phyloP scores from a whole-genome alignment of 129 eudicot species.

The Lactuca saligna region DNA sequence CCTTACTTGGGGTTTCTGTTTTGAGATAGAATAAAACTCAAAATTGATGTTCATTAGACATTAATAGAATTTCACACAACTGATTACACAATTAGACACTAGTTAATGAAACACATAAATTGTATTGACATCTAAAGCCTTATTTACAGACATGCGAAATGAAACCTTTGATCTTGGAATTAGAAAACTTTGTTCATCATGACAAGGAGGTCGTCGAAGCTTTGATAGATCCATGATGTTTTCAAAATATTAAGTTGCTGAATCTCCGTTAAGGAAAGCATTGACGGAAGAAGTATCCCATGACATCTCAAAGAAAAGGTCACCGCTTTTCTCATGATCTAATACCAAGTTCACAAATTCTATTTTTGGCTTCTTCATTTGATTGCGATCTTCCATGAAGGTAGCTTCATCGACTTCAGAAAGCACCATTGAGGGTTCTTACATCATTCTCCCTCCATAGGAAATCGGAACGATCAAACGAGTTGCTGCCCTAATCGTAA shows the following conservation, averaged over 20 bases:
- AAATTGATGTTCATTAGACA: conserved; percentile 13
- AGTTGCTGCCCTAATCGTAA: conserved; percentile 76
- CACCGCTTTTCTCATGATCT: conserved; percentile 36
- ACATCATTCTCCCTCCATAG: conserved; percentile 60
- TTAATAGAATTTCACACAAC: conserved; percentile 9
- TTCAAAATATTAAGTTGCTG: conserved; percentile 42
- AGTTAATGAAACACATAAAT: conserved; percentile 8
- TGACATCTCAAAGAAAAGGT: conserved; percentile 61
- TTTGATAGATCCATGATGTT: conserved; percentile 67
- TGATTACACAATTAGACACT: conserved; percentile 17
- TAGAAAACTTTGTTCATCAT: conserved; percentile 49
- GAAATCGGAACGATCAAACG: conserved; percentile 71
- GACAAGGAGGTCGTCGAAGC: conserved; percentile 56
- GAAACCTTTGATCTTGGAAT: conserved; percentile 4
- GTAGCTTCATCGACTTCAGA: conserved; percentile 51
- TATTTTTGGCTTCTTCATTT: conserved; percentile 54
- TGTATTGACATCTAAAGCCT: conserved; percentile 40
- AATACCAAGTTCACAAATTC: conserved; percentile 33
- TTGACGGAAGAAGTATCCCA: conserved; percentile 72
- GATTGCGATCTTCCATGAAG: conserved; percentile 40
- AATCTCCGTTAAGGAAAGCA: conserved; percentile 59
- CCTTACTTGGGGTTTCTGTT: conserved; percentile 18
- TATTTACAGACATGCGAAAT: conserved; percentile 51
- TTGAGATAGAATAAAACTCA: conserved; percentile 4
- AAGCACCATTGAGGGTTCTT: conserved; percentile 63